Evolutionary conservation across 1,284 basidiomycete genomes (phyloP).

Genomic region (Tilletia setariae): DNA sequence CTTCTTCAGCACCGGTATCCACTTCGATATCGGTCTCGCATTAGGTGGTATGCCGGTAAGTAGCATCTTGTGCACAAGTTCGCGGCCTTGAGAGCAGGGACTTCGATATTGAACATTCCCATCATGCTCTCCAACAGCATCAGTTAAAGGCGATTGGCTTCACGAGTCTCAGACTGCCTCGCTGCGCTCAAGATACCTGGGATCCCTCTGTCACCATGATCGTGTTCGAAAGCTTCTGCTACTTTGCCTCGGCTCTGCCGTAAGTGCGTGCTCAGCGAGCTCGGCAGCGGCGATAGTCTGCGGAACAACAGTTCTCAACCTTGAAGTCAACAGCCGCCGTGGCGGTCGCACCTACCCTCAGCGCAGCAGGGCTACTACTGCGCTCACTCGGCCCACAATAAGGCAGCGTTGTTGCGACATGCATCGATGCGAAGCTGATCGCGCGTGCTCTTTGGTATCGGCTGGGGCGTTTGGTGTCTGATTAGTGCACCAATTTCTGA

Average conservation of each 20-base stretch:
- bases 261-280: slow-evolving; percentile 15
- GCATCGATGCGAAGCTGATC: slow-evolving; percentile 39
- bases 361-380: slow-evolving; percentile 31
- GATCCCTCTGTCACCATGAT: slow-evolving; percentile 59
- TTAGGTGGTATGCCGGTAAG: slow-evolving; percentile 48
- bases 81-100: too few relatives aligned
- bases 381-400: slow-evolving; percentile 29
- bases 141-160: slow-evolving; percentile 42
- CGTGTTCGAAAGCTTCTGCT: slow-evolving; percentile 55
- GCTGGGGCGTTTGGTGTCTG: slow-evolving; percentile 46
- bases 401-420: not conserved
- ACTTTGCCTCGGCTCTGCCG: slow-evolving; percentile 31
- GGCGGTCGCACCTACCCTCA: slow-evolving; percentile 5
- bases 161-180: slow-evolving; percentile 28
- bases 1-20: slow-evolving; percentile 38
- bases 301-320: not conserved
- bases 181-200: slow-evolving; percentile 37
- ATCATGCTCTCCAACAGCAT: slow-evolving; percentile 18
- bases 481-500: too few relatives aligned
- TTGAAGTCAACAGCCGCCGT: not conserved
- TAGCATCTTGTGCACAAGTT: too few relatives aligned
- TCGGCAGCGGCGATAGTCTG: not conserved
- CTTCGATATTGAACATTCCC: too few relatives aligned
- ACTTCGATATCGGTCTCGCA: slow-evolving; percentile 49
- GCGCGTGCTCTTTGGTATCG: slow-evolving; percentile 48